Base-by-base conservation (phyloP, 2,329 filamentous ascomycete species). In the Ascochyta rabiei region DNA sequence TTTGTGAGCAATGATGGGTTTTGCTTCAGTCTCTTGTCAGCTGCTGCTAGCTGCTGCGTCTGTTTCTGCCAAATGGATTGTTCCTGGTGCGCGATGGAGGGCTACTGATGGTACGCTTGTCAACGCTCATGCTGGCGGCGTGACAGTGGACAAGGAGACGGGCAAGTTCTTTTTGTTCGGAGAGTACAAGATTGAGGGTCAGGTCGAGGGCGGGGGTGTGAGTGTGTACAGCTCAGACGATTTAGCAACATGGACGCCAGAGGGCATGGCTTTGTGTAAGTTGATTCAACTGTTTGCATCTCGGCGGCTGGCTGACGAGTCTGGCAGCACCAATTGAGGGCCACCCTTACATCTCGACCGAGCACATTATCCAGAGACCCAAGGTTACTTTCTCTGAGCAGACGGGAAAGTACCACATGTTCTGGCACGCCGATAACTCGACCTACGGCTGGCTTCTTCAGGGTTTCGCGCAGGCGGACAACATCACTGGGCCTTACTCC, bases 131-230 rank as follows among this genome's bases (percentile, higher is more conserved):
- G 85, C 85, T 1, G 85, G 85, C 1, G 81, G 80, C 12, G 75
- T 87, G 6, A 79, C 79, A 0, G 67, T 82, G 0, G 83, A 86
- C 35, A 70, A 81, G 34, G 77, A 79, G 5, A 79, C 78, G 0
- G 81, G 81, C 15, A 82, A 78, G 55, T 87, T 85, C 67, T 87
- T 81, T 72, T 81, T 80, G 78, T 87, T 86, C 51, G 85, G 85
- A 31, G 85, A 87, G 65, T 82, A 85, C 72, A 87, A 87, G 71
- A 72, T 79, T 10, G 69, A 86, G 60, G 83, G 79, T 0, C 82
- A 84, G 57, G 77, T 76, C 7, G 85, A 87, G 63, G 85, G 85
- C 9, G 85, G 83, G 0, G 85, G 85, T 16, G 73, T 87, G 0
- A 82, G 82, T 0, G 85, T 86, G 0, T 74, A 74, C 57, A 86